These are phyloP conservation scores for Jaapia argillacea DNA, from an alignment of 768 basidiomycete genomes.

Conservation along the genomic window DNA sequence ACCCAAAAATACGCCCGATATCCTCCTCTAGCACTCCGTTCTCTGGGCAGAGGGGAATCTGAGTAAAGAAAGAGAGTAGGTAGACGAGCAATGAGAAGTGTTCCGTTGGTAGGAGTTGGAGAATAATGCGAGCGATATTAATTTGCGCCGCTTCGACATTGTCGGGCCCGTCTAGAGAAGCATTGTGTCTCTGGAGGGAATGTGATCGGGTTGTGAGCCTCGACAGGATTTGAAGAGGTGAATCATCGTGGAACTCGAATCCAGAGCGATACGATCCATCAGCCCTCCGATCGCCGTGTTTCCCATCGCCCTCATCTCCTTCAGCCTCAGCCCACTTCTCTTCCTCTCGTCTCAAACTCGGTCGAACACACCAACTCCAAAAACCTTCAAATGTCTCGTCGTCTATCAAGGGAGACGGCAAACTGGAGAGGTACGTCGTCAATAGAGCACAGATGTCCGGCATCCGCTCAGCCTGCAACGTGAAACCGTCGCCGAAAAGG, in stretches of 20 bases:
- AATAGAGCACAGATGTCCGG: conserved; percentile 36
- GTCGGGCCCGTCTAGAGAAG: too few relatives aligned
- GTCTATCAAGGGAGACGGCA: conserved; percentile 37
- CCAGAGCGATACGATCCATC: too few relatives aligned
- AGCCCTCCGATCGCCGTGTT: neutral
- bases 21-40: conserved; percentile 37
- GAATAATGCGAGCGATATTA: conserved; percentile 32
- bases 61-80: conserved; percentile 38
- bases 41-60: conserved; percentile 38
- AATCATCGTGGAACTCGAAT: too few relatives aligned
- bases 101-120: conserved; percentile 36
- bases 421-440: conserved; percentile 34
- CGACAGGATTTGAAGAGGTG: too few relatives aligned
- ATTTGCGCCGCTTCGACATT: conserved; percentile 18
- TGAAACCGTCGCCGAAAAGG: conserved; percentile 14
- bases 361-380: conserved; percentile 33
- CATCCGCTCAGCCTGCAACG: conserved; percentile 25
- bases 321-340: too few relatives aligned
- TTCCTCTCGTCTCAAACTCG: too few relatives aligned
- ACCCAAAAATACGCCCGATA: conserved; percentile 37
- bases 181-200: too few relatives aligned
- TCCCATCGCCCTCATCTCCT: conserved; percentile 20
- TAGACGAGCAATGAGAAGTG: conserved; percentile 33
- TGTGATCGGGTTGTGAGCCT: too few relatives aligned
- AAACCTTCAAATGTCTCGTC: conserved; percentile 29